Conservation (phyloP, 768 basidiomycete genomes). For the Paxillus ammoniavirescens region DNA sequence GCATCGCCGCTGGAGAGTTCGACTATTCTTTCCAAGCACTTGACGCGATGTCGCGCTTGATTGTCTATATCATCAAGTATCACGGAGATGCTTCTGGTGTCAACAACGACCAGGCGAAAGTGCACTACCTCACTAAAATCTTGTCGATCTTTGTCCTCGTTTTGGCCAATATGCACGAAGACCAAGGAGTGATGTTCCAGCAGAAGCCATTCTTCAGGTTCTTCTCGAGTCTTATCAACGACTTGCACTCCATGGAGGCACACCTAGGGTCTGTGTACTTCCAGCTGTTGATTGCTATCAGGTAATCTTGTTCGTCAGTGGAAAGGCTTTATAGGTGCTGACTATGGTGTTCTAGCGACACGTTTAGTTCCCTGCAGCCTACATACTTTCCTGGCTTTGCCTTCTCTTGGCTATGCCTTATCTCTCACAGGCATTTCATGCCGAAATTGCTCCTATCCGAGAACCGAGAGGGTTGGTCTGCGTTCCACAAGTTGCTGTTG, state of each 20-base stretch:
- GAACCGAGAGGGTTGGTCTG: slow-evolving; percentile 94
- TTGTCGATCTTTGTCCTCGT: slow-evolving; percentile 96
- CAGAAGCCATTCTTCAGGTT: slow-evolving; percentile 99
- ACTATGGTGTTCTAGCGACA: slow-evolving; percentile 58
- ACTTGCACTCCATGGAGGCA: slow-evolving; percentile 82
- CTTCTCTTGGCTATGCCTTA: slow-evolving; percentile 96
- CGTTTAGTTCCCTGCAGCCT: slow-evolving; percentile 93
- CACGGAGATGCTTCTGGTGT: slow-evolving; percentile 93
- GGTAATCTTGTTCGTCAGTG: slow-evolving; percentile 43
- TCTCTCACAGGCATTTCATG: slow-evolving; percentile 97
- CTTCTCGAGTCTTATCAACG: slow-evolving; percentile 94
- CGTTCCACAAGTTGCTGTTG: slow-evolving; percentile 91
- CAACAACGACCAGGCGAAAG: slow-evolving; percentile 93
- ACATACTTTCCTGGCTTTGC: slow-evolving; percentile 97
- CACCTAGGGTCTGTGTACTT: slow-evolving; percentile 89
- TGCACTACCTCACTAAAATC: slow-evolving; percentile 96
- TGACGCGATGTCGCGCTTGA: slow-evolving; percentile 92
- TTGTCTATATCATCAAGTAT: slow-evolving; percentile 98
- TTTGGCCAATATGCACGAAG: slow-evolving; percentile 91
- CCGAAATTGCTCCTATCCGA: slow-evolving; percentile 86
- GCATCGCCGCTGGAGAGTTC: slow-evolving; percentile 67
- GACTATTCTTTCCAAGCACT: slow-evolving; percentile 86
- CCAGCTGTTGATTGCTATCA: slow-evolving; percentile 82
- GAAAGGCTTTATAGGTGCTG: background rate
- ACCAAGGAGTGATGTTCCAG: slow-evolving; percentile 87